phyloP scores from a whole-genome alignment of 352 stramenopile species.

The Pythium coloratum region DNA sequence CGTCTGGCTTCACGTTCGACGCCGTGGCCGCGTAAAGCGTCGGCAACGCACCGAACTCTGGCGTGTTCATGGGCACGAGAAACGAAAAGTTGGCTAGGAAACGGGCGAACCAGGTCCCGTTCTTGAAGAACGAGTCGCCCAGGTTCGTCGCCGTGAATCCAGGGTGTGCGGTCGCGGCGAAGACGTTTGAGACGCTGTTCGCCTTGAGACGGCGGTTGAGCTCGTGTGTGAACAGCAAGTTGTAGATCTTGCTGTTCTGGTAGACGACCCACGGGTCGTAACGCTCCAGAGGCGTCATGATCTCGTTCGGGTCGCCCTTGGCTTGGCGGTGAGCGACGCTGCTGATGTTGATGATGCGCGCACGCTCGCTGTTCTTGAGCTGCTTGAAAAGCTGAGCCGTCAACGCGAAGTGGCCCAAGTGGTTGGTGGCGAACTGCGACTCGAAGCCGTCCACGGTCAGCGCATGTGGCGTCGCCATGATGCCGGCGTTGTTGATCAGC shows the following conservation, averaged over 20 bases:
- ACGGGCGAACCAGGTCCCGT: not conserved
- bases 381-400: not conserved
- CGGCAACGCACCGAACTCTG: constrained; percentile 43
- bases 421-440: constrained; percentile 38
- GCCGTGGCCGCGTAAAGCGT: constrained; percentile 46
- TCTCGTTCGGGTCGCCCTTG: constrained; percentile 9
- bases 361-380: not conserved
- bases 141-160: constrained; percentile 38
- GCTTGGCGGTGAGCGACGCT: constrained; percentile 8
- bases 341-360: not conserved
- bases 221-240: constrained; percentile 51
- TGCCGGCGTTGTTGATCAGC: constrained; percentile 21
- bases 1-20: constrained; percentile 28
- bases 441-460: constrained; percentile 30
- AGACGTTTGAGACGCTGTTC: constrained; percentile 26
- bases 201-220: constrained; percentile 38
- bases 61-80: constrained; percentile 38
- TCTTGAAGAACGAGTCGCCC: constrained; percentile 31
- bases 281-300: constrained; percentile 20
- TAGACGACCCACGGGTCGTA: constrained; percentile 29
- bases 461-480: constrained; percentile 25
- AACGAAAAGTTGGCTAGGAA: not conserved
- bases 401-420: constrained; percentile 31
- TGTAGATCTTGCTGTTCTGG: constrained; percentile 43
- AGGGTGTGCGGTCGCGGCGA: constrained; percentile 30